Evolutionary conservation across 495 filamentous ascomycete genomes (phyloP), one percentile per base, ranked within the genome.

Genomic region (Apodospora peruviana): DNA sequence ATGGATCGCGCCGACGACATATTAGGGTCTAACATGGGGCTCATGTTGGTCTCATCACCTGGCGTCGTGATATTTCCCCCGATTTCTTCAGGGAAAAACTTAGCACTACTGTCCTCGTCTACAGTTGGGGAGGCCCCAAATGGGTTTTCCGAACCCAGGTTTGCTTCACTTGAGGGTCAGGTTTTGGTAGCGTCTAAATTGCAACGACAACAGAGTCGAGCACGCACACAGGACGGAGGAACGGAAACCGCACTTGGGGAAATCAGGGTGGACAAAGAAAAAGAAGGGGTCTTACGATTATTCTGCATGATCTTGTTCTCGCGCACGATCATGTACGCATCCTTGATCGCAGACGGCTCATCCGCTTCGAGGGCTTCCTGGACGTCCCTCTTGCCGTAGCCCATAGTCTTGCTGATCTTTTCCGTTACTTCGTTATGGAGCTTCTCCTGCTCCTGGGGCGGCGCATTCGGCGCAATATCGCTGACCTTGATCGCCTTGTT

Each of bases 231-330:
- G 27, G 17, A 17, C n/a, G n/a, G n/a, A n/a, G n/a, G n/a, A n/a
- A n/a, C n/a, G n/a, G n/a, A n/a, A n/a, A n/a, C n/a, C n/a, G 44
- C 20, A 34, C 45, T 11, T 38, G 19, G 40, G 27, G 22, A 44
- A 19, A 22, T 7, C 16, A 38, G 20, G 40, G 16, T 18, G 25
- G 7, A 29, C 12, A 48, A 17, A 35, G 11, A 21, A 19, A 16
- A 8, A 40, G 23, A 46, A 22, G 48, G 23, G 34, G 5, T 79
- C 83, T 79, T 69, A 95, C 90, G 90, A 66, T 89, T 95, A 25
- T 82, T 85, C 60, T 89, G 87, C 94, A 96, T 97, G 60, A 98
- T 80, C 65, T 96, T 90, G 66, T 98, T 97, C 69, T 98, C 93
- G 42, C 91, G 81, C 24, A 97, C 89, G 58, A 98, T 97, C 67